phyloP scores from a whole-genome alignment of 2,329 filamentous ascomycete species.

The Stemphylium lycopersici region DNA sequence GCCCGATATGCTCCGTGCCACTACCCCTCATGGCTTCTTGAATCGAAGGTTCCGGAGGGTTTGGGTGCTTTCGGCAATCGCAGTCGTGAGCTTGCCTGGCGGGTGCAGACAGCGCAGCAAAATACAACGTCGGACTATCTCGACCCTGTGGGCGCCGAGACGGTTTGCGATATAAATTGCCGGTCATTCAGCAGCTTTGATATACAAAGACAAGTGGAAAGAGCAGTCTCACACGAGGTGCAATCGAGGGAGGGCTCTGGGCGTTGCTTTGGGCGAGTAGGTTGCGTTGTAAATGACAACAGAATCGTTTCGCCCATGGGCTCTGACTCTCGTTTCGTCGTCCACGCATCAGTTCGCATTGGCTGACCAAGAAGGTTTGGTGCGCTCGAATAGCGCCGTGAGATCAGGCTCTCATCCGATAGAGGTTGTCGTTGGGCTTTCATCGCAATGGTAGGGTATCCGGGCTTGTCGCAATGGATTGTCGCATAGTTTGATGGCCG shows the following conservation, averaged over 20 bases:
- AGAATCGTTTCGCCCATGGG: neutral
- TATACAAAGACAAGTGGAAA: neutral
- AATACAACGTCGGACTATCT: slow-evolving; percentile 4
- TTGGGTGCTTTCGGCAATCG: slow-evolving; percentile 23
- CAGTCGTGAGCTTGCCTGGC: slow-evolving; percentile 10
- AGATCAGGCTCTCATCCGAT: neutral
- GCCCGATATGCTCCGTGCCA: neutral
- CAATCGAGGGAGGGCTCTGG: neutral
- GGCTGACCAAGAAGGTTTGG: slow-evolving; percentile 8
- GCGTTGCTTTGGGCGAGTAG: neutral
- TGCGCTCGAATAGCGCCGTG: slow-evolving; percentile 18
- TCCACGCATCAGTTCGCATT: neutral
- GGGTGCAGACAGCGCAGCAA: slow-evolving; percentile 3
- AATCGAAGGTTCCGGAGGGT: slow-evolving; percentile 1
- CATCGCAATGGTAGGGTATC: slow-evolving; percentile 8
- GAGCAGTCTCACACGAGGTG: neutral
- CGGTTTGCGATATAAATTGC: neutral
- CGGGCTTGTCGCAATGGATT: slow-evolving; percentile 2
- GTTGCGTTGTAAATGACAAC: neutral
- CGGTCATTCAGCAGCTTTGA: neutral
- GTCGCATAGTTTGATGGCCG: slow-evolving; percentile 13
- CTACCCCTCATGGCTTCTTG: slow-evolving; percentile 16
- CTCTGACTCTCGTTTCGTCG: neutral
- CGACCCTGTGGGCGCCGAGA: neutral
- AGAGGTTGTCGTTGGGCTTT: slow-evolving; percentile 15